These are phyloP conservation scores for Cladosporium sp. DNA, from an alignment of 2,329 filamentous ascomycete genomes.

Conservation along the genomic window DNA sequence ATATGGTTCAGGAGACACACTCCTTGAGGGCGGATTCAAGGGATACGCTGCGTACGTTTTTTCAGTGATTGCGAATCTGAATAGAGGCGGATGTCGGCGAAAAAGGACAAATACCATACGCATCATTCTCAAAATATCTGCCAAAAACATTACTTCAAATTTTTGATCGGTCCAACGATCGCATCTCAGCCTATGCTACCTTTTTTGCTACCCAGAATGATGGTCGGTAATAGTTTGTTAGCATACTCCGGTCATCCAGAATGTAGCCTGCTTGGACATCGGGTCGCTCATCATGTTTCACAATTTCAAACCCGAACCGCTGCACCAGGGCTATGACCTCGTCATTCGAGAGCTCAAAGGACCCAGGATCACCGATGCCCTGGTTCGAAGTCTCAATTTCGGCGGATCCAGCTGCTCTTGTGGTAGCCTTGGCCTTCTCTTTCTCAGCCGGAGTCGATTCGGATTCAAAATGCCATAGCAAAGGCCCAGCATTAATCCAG, in stretches of 20 bases:
- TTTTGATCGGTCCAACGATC: too few species aligned
- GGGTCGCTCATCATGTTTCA: conserved; percentile 44
- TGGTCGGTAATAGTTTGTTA: conserved; percentile 75
- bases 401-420: background rate
- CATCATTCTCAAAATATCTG: background rate
- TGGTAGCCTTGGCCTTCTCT: conserved; percentile 40
- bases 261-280: conserved; percentile 77
- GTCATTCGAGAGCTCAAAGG: conserved; percentile 83
- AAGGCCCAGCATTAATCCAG: conserved; percentile 84
- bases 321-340: conserved; percentile 76
- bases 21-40: background rate
- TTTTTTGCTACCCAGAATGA: conserved; percentile 87
- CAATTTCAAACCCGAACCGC: conserved; percentile 69
- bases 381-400: conserved; percentile 14
- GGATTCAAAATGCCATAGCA: conserved; percentile 95
- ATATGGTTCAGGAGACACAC: background rate
- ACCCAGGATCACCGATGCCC: conserved; percentile 77
- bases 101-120: too few species aligned
- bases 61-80: background rate
- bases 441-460: conserved; percentile 50
- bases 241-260: conserved; percentile 77
- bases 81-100: background rate
- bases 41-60: background rate
- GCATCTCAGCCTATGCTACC: conserved; percentile 21
- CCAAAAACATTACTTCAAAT: background rate